Base-by-base conservation (phyloP, 257 asterid genomes). In the Osmanthus fragrans region DNA sequence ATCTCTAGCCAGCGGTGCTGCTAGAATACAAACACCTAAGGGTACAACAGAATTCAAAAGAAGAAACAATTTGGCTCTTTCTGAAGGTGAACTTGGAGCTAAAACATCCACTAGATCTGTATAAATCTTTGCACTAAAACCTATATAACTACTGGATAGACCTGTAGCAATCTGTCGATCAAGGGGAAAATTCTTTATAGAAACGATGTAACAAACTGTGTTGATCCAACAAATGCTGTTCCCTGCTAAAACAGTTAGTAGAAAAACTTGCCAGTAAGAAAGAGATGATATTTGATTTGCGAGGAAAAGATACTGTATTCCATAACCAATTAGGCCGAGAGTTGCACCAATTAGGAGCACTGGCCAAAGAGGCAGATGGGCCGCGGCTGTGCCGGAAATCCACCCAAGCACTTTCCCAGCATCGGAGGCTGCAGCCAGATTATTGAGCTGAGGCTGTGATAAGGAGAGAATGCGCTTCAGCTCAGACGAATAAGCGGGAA, bases 361-460 rank as follows among this genome's bases (percentile, higher is more conserved):
- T 0, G 90, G 30, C 91, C 91, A 85, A n/a, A 94, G 92, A 0
- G 98, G 96, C n/a, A 91, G 60, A 77, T 73, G 85, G 13, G 78
- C 82, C 3, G 94, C 92, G 3, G 97, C 97, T 2, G 90, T 12
- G 18, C 98, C 97, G 63, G 97, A 86, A 64, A 91, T 70, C 92
- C 92, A 92, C 42, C 97, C 98, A n/a, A 94, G 77, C 19, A 94
- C 81, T 51, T 92, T 94, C 18, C 97, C 98, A 34, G 97, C 97
- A 70, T 94, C 98, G 5, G 91, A 87, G 63, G 97, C 98, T 19
- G 88, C 86, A 21, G 98, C 97, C 5, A 94, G 88, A 30, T 92
- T 89, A 80, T 92, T 94, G 76, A 94, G 97, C 25, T 89, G 84
- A 2, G 90, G 75, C 67, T 94, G 97, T 0, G 98, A 88, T 3